These are phyloP conservation scores for Kalaharituber pfeilii DNA, from an alignment of 2,329 filamentous ascomycete species.

Conservation along the genomic window DNA sequence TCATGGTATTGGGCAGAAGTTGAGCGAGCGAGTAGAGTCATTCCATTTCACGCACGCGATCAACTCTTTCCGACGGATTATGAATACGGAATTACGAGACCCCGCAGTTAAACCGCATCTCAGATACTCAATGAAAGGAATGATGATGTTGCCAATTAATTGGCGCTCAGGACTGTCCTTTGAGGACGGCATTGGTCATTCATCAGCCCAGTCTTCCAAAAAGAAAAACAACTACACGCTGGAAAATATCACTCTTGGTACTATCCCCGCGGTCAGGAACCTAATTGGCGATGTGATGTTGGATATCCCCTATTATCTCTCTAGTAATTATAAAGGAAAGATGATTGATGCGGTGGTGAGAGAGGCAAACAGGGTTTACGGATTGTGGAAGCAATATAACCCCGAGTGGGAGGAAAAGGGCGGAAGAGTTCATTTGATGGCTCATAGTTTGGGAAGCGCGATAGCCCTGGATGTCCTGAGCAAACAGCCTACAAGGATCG, in stretches of 20 bases:
- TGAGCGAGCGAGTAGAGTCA: constrained; percentile 84
- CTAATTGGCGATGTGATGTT: constrained; percentile 97
- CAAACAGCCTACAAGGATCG: constrained; percentile 60
- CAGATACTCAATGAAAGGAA: constrained; percentile 52
- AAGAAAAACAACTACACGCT: constrained; percentile 43
- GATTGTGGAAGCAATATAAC: constrained; percentile 87
- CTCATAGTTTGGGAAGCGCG: constrained; percentile 81
- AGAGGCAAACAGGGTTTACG: constrained; percentile 91
- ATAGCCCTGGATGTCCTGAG: constrained; percentile 89
- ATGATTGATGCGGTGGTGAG: constrained; percentile 79
- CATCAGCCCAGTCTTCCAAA: constrained; percentile 32
- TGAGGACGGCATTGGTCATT: constrained; percentile 52
- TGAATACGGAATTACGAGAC: constrained; percentile 67
- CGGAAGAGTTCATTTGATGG: constrained; percentile 80
- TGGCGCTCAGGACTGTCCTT: constrained; percentile 82
- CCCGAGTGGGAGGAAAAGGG: constrained; percentile 55
- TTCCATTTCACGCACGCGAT: constrained; percentile 96
- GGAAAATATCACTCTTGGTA: constrained; percentile 80
- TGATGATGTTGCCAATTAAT: constrained; percentile 89
- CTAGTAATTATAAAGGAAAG: constrained; percentile 69
- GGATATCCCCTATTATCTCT: constrained; percentile 95
- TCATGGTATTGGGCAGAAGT: constrained; percentile 79
- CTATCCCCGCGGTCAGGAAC: constrained; percentile 78
- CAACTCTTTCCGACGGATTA: constrained; percentile 68
- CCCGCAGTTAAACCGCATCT: constrained; percentile 58